Percentiles rank a stretch among this genome's conserved stretches.
These are phyloP conservation scores for Kluyveromyces marxianus DNA, from an alignment of 1,139 yeast species.

Conservation along the genomic window DNA sequence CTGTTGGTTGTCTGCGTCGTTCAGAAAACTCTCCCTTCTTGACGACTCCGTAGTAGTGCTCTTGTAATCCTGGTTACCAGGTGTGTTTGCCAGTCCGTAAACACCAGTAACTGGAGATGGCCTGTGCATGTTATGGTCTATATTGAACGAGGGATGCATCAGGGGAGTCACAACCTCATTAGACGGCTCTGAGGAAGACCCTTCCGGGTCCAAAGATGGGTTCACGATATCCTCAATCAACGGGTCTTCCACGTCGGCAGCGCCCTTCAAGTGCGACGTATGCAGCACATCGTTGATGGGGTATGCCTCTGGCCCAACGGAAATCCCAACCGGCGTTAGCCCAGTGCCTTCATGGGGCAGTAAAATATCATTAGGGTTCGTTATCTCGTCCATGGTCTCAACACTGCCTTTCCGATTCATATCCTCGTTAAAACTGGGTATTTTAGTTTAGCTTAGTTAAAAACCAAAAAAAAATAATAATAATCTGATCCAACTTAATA, in stretches of 20 bases:
- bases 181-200: neutral
- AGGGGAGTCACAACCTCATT: conserved; percentile 9
- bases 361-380: neutral
- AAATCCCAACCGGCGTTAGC: neutral
- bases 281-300: conserved; percentile 1
- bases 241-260: conserved; percentile 2
- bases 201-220: conserved; percentile 19
- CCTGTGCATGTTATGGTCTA: neutral
- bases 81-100: neutral
- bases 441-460: neutral
- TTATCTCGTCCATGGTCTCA: conserved; percentile 1
- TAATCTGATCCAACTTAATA: too few species aligned
- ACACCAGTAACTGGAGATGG: conserved; percentile 1
- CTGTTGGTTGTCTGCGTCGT: neutral
- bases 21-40: neutral
- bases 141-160: neutral
- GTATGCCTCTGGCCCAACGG: conserved; percentile 1
- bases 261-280: neutral
- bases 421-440: neutral
- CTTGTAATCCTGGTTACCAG: neutral
- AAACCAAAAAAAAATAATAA: too few species aligned
- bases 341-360: conserved; percentile 1
- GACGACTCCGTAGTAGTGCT: neutral
- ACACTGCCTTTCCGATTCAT: neutral
- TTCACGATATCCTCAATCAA: conserved; percentile 25